Conservation (phyloP, 1,284 basidiomycete genomes). For the Coniferiporia weirii region DNA sequence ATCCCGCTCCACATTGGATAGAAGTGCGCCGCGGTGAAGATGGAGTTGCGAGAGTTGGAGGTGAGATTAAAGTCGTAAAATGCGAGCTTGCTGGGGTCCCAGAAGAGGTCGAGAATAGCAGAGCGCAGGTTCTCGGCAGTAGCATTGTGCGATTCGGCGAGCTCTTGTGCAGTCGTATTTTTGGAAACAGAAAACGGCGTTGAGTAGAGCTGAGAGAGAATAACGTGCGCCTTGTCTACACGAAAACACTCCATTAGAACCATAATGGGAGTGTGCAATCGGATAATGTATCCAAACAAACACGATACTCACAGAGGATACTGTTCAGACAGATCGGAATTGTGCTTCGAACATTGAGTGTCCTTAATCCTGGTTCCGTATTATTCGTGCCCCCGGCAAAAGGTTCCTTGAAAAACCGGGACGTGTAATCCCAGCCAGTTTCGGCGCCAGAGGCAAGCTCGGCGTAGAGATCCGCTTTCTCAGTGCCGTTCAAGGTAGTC, state of each 20-base stretch:
- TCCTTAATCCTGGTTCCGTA: conserved; percentile 53
- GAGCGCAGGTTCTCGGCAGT: conserved; percentile 54
- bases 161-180: conserved; percentile 34
- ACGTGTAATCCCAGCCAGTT: conserved; percentile 55
- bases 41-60: conserved; percentile 51
- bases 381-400: conserved; percentile 34
- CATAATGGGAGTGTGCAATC: neutral
- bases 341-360: conserved; percentile 65
- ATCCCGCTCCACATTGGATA: conserved; percentile 89
- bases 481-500: conserved; percentile 53
- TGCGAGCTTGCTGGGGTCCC: conserved; percentile 76
- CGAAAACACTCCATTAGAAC: neutral
- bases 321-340: conserved; percentile 82
- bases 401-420: conserved; percentile 45
- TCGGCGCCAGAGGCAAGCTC: conserved; percentile 88
- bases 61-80: conserved; percentile 87
- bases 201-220: conserved; percentile 64
- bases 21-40: conserved; percentile 72
- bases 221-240: conserved; percentile 57
- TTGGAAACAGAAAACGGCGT: conserved; percentile 24
- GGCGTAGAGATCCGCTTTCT: conserved; percentile 72
- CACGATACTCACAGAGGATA: conserved; percentile 62
- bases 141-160: conserved; percentile 47
- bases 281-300: neutral
- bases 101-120: conserved; percentile 81